phyloP scores from a whole-genome alignment of 2,329 filamentous ascomycete genomes.

The Pseudocercospora pini-densiflorae region DNA sequence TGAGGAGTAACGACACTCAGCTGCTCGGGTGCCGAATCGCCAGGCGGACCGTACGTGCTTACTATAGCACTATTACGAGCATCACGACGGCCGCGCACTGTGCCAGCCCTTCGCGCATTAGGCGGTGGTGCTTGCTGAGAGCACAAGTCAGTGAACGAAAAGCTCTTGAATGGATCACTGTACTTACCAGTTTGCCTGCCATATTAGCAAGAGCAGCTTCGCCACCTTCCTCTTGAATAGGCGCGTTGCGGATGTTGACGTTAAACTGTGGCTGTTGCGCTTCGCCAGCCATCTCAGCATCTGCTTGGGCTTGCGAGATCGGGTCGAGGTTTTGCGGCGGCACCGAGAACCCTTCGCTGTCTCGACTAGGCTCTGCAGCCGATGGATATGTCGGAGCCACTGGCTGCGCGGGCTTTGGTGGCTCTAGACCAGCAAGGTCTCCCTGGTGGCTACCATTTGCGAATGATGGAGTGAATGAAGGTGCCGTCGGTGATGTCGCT shows the following conservation, averaged over 20 bases:
- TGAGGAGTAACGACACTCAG: slow-evolving; percentile 11
- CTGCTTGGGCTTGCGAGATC: slow-evolving; percentile 72
- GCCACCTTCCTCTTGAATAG: slow-evolving; percentile 73
- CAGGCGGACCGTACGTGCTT: slow-evolving; percentile 24
- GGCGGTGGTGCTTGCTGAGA: slow-evolving; percentile 58
- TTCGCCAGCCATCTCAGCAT: slow-evolving; percentile 59
- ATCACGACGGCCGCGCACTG: slow-evolving; percentile 84
- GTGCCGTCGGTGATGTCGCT: slow-evolving; percentile 18
- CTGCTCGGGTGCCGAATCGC: slow-evolving; percentile 11
- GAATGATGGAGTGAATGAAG: slow-evolving; percentile 19
- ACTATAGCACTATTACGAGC: slow-evolving; percentile 85
- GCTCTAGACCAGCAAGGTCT: slow-evolving; percentile 41
- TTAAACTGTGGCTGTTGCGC: slow-evolving; percentile 70
- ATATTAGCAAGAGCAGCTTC: slow-evolving; percentile 76
- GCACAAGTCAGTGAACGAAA: not conserved
- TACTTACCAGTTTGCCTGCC: slow-evolving; percentile 69
- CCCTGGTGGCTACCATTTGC: slow-evolving; percentile 40
- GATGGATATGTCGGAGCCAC: slow-evolving; percentile 16
- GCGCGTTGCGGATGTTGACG: slow-evolving; percentile 77
- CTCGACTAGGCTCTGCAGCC: slow-evolving; percentile 56
- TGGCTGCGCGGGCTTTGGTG: slow-evolving; percentile 34
- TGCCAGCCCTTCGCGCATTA: slow-evolving; percentile 59
- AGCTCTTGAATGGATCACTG: no score
- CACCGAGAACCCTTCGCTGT: slow-evolving; percentile 78
- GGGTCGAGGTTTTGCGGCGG: slow-evolving; percentile 63